phyloP scores from a whole-genome alignment of 352 stramenopile genomes.

The Halophytophthora polymorphica region DNA sequence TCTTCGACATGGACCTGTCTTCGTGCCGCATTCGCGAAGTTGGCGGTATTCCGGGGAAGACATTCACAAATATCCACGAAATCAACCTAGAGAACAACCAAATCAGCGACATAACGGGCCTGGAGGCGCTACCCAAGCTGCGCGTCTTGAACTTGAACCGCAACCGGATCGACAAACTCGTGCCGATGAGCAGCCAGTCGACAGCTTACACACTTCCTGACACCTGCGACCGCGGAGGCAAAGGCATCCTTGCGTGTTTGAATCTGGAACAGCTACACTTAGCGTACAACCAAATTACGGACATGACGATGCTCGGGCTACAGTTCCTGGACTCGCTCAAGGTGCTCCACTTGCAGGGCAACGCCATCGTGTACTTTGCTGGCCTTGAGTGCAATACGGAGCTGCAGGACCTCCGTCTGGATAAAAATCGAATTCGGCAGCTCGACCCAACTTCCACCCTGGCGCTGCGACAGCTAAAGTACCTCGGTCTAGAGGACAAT shows the following conservation, averaged over 20 bases:
- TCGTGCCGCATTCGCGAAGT: constrained; percentile 75
- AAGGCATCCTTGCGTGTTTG: constrained; percentile 56
- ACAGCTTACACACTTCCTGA: constrained; percentile 27
- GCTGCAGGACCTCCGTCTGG: constrained; percentile 66
- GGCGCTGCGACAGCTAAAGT: constrained; percentile 45
- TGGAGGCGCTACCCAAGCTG: constrained; percentile 63
- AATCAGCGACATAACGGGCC: constrained; percentile 64
- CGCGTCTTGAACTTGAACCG: constrained; percentile 68
- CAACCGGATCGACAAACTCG: constrained; percentile 69
- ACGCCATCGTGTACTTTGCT: constrained; percentile 67
- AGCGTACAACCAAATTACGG: constrained; percentile 75
- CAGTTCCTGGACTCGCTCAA: constrained; percentile 66
- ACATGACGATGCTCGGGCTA: constrained; percentile 67
- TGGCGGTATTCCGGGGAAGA: constrained; percentile 42
- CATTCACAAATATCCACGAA: constrained; percentile 62
- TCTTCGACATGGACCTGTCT: constrained; percentile 73
- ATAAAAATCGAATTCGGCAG: constrained; percentile 84
- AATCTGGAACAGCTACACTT: constrained; percentile 73
- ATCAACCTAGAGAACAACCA: constrained; percentile 87
- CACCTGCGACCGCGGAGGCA: constrained; percentile 24
- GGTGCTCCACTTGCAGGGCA: constrained; percentile 79
- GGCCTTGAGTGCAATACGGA: constrained; percentile 61
- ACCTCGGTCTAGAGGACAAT: constrained; percentile 80
- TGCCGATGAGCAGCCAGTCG: constrained; percentile 15
- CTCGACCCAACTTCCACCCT: constrained; percentile 55